Percentiles rank a stretch among this genome's conserved stretches.
These are phyloP conservation scores for Candida insectorum DNA, from an alignment of 805 yeast species.

Conservation along the genomic window DNA sequence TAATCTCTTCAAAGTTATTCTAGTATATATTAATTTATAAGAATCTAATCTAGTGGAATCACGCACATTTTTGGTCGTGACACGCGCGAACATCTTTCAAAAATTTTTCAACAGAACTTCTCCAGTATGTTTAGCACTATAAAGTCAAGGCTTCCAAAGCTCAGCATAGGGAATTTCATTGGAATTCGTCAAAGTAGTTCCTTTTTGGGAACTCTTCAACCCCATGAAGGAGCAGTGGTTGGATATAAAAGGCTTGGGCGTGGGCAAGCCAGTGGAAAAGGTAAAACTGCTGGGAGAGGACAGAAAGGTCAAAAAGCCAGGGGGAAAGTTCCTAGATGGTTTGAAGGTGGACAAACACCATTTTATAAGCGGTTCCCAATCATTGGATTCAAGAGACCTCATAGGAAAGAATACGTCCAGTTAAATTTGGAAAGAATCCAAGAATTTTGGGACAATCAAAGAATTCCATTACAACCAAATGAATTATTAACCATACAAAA, in stretches of 20 bases:
- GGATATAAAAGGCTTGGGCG: slow-evolving; percentile 80
- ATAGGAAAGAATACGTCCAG: slow-evolving; percentile 49
- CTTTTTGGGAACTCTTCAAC: slow-evolving; percentile 51
- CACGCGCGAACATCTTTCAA: too few relatives aligned
- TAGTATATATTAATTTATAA: too few relatives aligned
- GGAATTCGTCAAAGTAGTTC: slow-evolving; percentile 7
- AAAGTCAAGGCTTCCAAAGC: slow-evolving; percentile 2
- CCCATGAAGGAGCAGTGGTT: slow-evolving; percentile 59
- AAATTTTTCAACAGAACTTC: too few relatives aligned
- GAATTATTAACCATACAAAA: slow-evolving; percentile 70
- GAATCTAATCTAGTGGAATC: too few relatives aligned
- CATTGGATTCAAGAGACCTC: slow-evolving; percentile 75
- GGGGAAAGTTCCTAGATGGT: slow-evolving; percentile 85
- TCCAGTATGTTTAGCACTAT: slow-evolving; percentile 4
- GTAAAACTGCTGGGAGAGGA: slow-evolving; percentile 96
- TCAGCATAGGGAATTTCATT: too few relatives aligned
- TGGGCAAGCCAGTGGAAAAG: slow-evolving; percentile 90
- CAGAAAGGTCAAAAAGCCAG: slow-evolving; percentile 98
- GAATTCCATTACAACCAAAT: slow-evolving; percentile 54
- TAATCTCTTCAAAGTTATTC: neutral
- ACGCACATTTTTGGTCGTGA: too few relatives aligned
- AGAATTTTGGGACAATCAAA: slow-evolving; percentile 64
- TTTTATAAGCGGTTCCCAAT: slow-evolving; percentile 81
- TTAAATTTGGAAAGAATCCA: slow-evolving; percentile 70
- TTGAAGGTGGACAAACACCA: slow-evolving; percentile 99